Evolutionary conservation across 441 rosid genomes (phyloP), one percentile per base, ranked within the genome.

Genomic region (Pelargonium citronellum): DNA sequence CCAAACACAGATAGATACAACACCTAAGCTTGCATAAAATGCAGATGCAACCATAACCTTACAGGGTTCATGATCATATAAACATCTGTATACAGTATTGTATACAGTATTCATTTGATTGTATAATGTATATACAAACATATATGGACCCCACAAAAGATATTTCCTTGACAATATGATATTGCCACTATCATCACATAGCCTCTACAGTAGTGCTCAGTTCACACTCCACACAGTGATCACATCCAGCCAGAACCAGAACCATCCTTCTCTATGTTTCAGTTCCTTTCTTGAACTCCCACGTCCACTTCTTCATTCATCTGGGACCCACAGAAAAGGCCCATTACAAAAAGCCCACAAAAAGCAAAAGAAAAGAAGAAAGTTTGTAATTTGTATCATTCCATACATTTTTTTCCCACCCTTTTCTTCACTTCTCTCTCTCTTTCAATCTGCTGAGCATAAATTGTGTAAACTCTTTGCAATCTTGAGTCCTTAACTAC

Each of bases 121-220:
- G 43, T 39, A 39, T 39, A 39, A 39, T 39, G 43, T 39, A 7
- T 39, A 39, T 39, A 39, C 43, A 39, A 39, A 39, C 43, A 1
- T 58, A 27, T 17, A 20, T 58, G 64, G 64, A 58, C 64, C 64
- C 64, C 64, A 58, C 64, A 20, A 7, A 58, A 58, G 64, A 58
- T 20, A 8, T 58, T 58, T 58, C 12, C 27, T 17, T 57, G 22
- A 17, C 22, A 2, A 9, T 57, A 17, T 17, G 63, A 57, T 17
- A 17, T 57, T 57, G 64, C 64, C 64, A 19, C 30, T 8, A 20
- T 17, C 64, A 58, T 19, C 64, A 24, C 22, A 20, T 6, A 19
- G 64, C 64, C 64, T 58, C 64, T 58, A 12, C 20, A 4, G 19
- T 20, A 7, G 5, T 58, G 7, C 2, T 16, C 4, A 58, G 64